Evolutionary conservation across 345 rosid genomes (phyloP).

Genomic region (Populus euphratica): DNA sequence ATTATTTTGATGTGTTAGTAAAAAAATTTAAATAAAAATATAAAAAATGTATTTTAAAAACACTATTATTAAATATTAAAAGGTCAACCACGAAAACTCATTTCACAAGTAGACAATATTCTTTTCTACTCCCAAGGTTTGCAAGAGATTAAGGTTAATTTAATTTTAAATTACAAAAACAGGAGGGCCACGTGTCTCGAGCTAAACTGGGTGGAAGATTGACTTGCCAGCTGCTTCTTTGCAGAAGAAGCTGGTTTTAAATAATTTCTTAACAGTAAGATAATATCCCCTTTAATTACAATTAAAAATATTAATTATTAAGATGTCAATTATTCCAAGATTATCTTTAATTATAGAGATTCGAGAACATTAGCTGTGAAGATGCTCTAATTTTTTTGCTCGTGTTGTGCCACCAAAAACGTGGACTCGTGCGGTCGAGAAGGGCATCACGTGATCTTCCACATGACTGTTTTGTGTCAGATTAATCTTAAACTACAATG

Average conservation of each 20-base stretch:
- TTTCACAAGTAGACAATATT: neutral
- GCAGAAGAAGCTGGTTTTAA: neutral
- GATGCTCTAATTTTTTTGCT: neutral
- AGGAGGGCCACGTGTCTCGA: slow-evolving; percentile 10
- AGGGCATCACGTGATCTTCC: slow-evolving; percentile 11
- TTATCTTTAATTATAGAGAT: slow-evolving; percentile 25
- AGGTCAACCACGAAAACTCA: neutral
- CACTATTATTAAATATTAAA: no score
- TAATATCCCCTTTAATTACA: no score
- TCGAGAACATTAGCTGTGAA: slow-evolving; percentile 21
- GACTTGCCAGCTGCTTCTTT: slow-evolving; percentile 7
- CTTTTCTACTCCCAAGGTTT: neutral
- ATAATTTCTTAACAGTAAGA: neutral
- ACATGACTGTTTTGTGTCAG: neutral
- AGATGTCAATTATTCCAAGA: neutral
- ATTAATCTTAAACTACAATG: neutral
- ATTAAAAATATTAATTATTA: neutral
- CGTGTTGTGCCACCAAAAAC: slow-evolving; percentile 5
- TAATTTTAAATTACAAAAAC: no score
- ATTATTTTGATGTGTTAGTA: no score
- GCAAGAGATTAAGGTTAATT: neutral
- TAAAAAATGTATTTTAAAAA: no score
- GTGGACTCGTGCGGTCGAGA: slow-evolving; percentile 17
- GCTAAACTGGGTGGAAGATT: slow-evolving; percentile 1
- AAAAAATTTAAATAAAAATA: no score